phyloP scores from a whole-genome alignment of 1,139 yeast species.

The Debaryomyces nepalensis region DNA sequence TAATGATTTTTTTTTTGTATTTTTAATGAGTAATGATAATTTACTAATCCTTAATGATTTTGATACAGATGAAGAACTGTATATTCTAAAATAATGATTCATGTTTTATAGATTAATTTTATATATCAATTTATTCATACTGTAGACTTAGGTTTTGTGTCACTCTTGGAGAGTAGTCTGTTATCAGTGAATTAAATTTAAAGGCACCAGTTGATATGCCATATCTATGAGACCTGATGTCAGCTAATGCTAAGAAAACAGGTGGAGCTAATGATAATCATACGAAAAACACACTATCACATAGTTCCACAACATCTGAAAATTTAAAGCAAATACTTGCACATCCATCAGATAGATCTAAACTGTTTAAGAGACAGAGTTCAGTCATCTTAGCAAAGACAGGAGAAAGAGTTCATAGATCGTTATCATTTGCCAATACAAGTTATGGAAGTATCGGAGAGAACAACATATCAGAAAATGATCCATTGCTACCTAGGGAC shows the following conservation, averaged over 20 bases:
- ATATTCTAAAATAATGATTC: constrained; percentile 10
- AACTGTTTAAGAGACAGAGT: constrained; percentile 25
- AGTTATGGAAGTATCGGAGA: constrained; percentile 24
- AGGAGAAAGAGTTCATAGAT: constrained; percentile 45
- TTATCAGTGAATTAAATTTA: not conserved
- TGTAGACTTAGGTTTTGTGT: constrained; percentile 7
- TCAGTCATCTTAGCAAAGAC: constrained; percentile 48
- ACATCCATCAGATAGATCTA: constrained; percentile 1
- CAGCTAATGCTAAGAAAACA: constrained; percentile 3
- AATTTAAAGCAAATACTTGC: constrained; percentile 4
- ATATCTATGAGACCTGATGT: constrained; percentile 7
- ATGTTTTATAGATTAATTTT: constrained; percentile 12
- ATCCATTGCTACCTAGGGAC: constrained; percentile 10
- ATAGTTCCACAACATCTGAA: constrained; percentile 1
- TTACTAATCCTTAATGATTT: constrained; percentile 13
- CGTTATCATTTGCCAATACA: constrained; percentile 29
- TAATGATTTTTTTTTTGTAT: constrained; percentile 9
- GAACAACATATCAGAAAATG: constrained; percentile 11
- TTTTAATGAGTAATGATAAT: constrained; percentile 14
- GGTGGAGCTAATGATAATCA: not conserved
- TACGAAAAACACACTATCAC: not conserved
- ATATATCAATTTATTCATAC: not conserved
- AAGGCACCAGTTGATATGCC: no score
- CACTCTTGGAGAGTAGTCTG: not conserved
- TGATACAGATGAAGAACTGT: constrained; percentile 4